Evolutionary conservation across 2,329 filamentous ascomycete genomes (phyloP).

Genomic region (Thelonectria olida): DNA sequence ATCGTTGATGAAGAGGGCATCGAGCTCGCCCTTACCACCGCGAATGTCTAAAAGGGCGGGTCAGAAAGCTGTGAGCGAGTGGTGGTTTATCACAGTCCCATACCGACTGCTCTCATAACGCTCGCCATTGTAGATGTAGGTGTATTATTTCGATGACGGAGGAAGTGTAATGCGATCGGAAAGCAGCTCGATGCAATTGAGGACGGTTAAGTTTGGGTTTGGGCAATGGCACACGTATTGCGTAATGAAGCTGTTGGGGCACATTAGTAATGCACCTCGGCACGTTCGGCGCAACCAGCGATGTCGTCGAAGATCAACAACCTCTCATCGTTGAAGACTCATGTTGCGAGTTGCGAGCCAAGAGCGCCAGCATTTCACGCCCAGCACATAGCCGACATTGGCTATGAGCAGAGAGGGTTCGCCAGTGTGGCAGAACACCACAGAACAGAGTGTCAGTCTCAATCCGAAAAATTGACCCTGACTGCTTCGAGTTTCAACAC

Average conservation of each 20-base stretch:
- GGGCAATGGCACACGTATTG: slow-evolving; percentile 2
- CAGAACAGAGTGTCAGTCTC: neutral
- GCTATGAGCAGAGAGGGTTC: no score
- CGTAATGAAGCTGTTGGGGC: slow-evolving; percentile 23
- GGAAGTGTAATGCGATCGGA: slow-evolving; percentile 1
- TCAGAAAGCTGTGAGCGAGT: slow-evolving; percentile 21
- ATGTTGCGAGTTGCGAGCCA: neutral
- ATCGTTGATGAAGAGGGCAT: slow-evolving; percentile 68
- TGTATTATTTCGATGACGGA: neutral
- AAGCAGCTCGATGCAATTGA: slow-evolving; percentile 7
- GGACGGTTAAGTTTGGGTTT: neutral
- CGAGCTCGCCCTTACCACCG: slow-evolving; percentile 62
- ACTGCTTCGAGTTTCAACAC: neutral
- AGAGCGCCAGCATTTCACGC: neutral
- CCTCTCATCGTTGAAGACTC: slow-evolving; percentile 2
- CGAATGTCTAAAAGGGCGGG: slow-evolving; percentile 60
- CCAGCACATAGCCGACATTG: neutral
- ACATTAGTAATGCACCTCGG: slow-evolving; percentile 39
- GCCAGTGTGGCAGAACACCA: no score
- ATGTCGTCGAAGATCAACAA: slow-evolving; percentile 17
- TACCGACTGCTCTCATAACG: slow-evolving; percentile 57
- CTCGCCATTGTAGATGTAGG: slow-evolving; percentile 40
- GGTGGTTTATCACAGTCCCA: slow-evolving; percentile 20
- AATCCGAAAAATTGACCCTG: neutral
- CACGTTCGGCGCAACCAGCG: neutral